Base-by-base conservation (phyloP, 495 filamentous ascomycete species). In the Neurospora hispaniola region DNA sequence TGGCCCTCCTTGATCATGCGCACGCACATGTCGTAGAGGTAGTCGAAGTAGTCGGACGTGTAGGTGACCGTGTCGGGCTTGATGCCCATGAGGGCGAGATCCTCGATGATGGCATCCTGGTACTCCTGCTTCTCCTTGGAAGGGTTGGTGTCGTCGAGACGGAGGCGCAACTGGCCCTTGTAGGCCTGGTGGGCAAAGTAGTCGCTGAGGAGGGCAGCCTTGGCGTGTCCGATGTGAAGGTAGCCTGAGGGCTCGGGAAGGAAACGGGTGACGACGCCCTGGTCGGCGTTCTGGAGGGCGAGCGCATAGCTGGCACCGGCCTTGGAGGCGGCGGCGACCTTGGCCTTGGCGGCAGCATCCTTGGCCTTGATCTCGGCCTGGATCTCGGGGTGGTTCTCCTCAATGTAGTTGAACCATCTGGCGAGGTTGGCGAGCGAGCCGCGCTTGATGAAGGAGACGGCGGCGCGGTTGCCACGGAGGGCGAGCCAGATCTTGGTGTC, bases 221-320 rank as follows among this genome's bases (percentile, higher is more conserved):
- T 97, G 70, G 93, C 93, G 81, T 97, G 94, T 70, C 94, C 94
- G 72, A 97, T 96, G 82, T 97, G 94, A 42, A 97, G 89, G 76
- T 97, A 97, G 38, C 94, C 94, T 35, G 95, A 97, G 74, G 96
- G 96, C 89, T 99, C 96, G 1, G 96, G 96, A 18, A 95, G 90
- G 84, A 99, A 99, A 74, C 96, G 86, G 35, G 93, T 96, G 39
- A 98, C 93, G 39, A 98, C 94, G 9, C 96, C 96, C 79, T 96
- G 92, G 42, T 93, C 93, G n/a, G 89, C 90, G 77, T 96, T 91
- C 72, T 91, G 90, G 23, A 99, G 87, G 3, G 91, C 92, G 80
- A 99, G 93, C 77, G 96, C 94, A 82, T 96, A 99, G 84, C 86
- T 96, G 38, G 87, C 94, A 72, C 94, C 94, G 72, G 93, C 92